These are phyloP conservation scores for Populus simonii DNA, from an alignment of 345 rosid species.

Conservation along the genomic window DNA sequence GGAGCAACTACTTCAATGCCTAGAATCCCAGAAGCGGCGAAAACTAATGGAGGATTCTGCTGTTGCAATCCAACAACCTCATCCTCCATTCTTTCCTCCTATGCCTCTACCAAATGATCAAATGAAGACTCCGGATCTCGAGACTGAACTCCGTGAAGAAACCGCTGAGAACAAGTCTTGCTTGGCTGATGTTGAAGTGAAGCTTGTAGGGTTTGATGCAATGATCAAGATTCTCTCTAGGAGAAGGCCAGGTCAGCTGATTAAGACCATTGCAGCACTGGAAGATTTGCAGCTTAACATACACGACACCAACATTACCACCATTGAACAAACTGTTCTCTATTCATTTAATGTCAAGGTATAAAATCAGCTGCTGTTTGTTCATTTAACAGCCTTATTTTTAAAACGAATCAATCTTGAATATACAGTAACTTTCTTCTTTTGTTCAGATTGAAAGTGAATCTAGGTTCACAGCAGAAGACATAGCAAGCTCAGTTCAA, in stretches of 20 bases:
- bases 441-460: slow-evolving; percentile 61
- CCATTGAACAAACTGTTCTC: slow-evolving; percentile 92
- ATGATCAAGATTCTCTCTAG: slow-evolving; percentile 86
- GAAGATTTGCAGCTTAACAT: slow-evolving; percentile 87
- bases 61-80: slow-evolving; percentile 32
- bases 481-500: slow-evolving; percentile 83
- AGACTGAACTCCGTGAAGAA: slow-evolving; percentile 57
- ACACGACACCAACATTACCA: slow-evolving; percentile 89
- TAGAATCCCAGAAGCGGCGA: slow-evolving; percentile 85
- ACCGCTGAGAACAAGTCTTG: slow-evolving; percentile 82
- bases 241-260: slow-evolving; percentile 87
- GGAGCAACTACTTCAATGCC: slow-evolving; percentile 84
- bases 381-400: background rate
- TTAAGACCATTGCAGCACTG: slow-evolving; percentile 81
- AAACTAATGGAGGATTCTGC: slow-evolving; percentile 47
- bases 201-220: slow-evolving; percentile 85
- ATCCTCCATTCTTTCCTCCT: slow-evolving; percentile 35
- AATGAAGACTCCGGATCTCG: slow-evolving; percentile 40
- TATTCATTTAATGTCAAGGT: slow-evolving; percentile 96
- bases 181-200: slow-evolving; percentile 88
- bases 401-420: background rate
- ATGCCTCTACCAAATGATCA: slow-evolving; percentile 34
- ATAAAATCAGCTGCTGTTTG: background rate
- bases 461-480: slow-evolving; percentile 72
- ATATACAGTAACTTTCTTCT: background rate